Base-by-base conservation (phyloP, 1,139 yeast genomes). In the Magnusiomyces fungicola region DNA sequence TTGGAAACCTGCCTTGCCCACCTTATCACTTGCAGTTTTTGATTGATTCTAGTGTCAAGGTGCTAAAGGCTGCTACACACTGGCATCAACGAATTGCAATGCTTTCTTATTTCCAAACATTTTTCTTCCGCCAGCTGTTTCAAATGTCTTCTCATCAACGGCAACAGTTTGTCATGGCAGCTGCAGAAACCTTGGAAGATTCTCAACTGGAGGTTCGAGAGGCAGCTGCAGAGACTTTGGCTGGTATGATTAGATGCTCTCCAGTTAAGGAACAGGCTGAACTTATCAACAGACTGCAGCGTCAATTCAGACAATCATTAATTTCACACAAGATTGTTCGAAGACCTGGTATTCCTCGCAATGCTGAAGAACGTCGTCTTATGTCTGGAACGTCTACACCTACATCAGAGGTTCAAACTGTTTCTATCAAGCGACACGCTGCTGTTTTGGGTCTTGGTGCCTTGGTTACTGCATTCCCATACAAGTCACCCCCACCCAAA, bases 391-490 rank as follows among this genome's bases (percentile, higher is more conserved):
- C 55, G 21, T 27, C 52, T 6, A 59, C 62, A 9, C 60, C 62
- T 10, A 49, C 52, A 18, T 45, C 48, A 1, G 63, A 58, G 43
- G 48, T 53, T 16, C 63, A 60, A 30, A 33, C 50, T 21, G 54
- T 80, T 53, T 59, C 68, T 2, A 69, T 32, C n/a, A 32, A 32
- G 16, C 9, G 90, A 6, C 98, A 92, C 62, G 96, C 94, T 1
- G 90, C 96, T 1, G 84, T 92, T 0, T 70, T 94, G 25, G 97
- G 97, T 0, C 70, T 92, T 12, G 96, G 97, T 3, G 85, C 97
- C 0, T 70, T 92, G 41, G 80, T 92, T 1, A 82, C 85, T 51
- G 97, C 98, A 0, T 92, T 85, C 68, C 92, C 97, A 1, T 92
- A 88, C 62, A 73, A 76, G 7, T 84, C 96, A 1, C 98, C 98